Evolutionary conservation across 2,329 filamentous ascomycete species (phyloP).

Genomic region (Rutstroemia sydowiana): DNA sequence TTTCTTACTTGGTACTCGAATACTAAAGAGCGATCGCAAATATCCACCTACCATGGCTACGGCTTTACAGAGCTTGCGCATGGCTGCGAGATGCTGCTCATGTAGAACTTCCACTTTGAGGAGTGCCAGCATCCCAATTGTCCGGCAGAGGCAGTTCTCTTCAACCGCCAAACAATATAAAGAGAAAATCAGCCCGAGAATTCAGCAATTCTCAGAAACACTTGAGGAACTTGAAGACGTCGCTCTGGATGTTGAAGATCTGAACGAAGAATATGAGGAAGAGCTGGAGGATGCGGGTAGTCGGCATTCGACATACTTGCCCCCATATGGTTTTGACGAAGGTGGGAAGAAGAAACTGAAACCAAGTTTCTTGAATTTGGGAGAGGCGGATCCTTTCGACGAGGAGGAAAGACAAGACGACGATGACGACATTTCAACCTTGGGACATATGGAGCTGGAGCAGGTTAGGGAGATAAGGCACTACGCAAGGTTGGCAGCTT

Average conservation of each 20-base stretch:
- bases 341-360: constrained; percentile 21
- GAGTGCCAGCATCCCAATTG: constrained; percentile 18
- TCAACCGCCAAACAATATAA: constrained; percentile 16
- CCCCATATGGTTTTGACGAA: constrained; percentile 5
- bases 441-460: constrained; percentile 82
- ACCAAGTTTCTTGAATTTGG: constrained; percentile 29
- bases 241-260: background rate
- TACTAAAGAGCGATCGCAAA: constrained; percentile 3
- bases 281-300: constrained; percentile 1
- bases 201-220: too few species aligned
- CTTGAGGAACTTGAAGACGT: constrained; percentile 2
- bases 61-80: constrained; percentile 25
- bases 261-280: constrained; percentile 7
- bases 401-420: constrained; percentile 47
- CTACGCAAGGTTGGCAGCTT: constrained; percentile 79
- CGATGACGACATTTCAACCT: constrained; percentile 75
- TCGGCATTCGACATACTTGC: constrained; percentile 1
- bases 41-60: constrained; percentile 24
- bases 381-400: constrained; percentile 26
- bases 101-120: constrained; percentile 13
- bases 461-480: constrained; percentile 82
- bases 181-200: constrained; percentile 6
- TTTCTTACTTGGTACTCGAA: background rate
- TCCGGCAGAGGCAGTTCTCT: constrained; percentile 19
- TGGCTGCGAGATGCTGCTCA: constrained; percentile 22